Conservation (phyloP, 2,329 filamentous ascomycete genomes). For the Cercospora nicotianae region DNA sequence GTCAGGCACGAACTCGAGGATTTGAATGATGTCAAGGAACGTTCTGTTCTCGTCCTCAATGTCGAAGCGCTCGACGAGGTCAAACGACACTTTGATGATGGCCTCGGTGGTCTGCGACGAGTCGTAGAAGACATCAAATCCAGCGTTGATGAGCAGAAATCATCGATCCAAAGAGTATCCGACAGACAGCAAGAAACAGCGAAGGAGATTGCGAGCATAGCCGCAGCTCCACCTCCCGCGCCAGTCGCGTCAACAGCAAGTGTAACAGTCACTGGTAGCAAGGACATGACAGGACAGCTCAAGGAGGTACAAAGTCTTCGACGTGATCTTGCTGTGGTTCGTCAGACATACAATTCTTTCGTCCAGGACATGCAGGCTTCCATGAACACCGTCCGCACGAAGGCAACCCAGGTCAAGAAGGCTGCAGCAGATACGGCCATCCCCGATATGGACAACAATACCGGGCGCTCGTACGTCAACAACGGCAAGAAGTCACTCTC, state of each 20-base stretch:
- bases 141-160: conserved; percentile 78
- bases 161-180: conserved; percentile 79
- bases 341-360: conserved; percentile 91
- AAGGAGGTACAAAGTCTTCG: conserved; percentile 78
- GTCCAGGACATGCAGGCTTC: conserved; percentile 83
- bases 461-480: conserved; percentile 82
- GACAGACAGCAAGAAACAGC: conserved; percentile 87
- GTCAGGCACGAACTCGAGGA: conserved; percentile 97
- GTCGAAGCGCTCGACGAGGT: conserved; percentile 93
- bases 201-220: conserved; percentile 75
- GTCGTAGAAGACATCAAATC: conserved; percentile 85
- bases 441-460: conserved; percentile 71
- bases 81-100: conserved; percentile 93
- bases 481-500: conserved; percentile 83
- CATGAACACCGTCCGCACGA: conserved; percentile 78
- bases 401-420: conserved; percentile 77
- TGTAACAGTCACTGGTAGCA: conserved; percentile 32
- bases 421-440: conserved; percentile 69
- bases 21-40: conserved; percentile 86
- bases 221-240: conserved; percentile 49
- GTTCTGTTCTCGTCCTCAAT: conserved; percentile 91
- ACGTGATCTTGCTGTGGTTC: conserved; percentile 84
- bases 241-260: conserved; percentile 35
- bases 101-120: conserved; percentile 73
- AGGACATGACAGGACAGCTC: conserved; percentile 60